These are phyloP conservation scores for Pichia sp. DNA, from an alignment of 1,139 yeast genomes.

Conservation along the genomic window DNA sequence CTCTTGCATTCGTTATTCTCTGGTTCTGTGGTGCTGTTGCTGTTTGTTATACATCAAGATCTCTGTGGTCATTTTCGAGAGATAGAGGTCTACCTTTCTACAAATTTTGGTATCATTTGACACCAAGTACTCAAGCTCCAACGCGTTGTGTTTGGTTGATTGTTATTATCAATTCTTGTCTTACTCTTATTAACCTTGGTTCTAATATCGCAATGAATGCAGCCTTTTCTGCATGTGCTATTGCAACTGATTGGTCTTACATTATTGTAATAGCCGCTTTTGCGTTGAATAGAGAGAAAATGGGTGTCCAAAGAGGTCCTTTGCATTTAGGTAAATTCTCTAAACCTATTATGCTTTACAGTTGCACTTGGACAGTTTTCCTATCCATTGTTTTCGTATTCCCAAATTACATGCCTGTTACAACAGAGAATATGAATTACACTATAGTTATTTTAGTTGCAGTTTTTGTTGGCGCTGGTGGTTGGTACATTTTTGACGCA, in stretches of 20 bases:
- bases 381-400: conserved; percentile 40
- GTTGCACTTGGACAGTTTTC: conserved; percentile 38
- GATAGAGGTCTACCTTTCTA: conserved; percentile 36
- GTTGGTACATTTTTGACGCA: conserved; percentile 29
- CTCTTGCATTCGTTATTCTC: conserved; percentile 34
- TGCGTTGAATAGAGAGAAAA: conserved; percentile 32
- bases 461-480: conserved; percentile 28
- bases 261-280: conserved; percentile 34
- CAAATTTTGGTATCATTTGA: conserved; percentile 31
- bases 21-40: conserved; percentile 34
- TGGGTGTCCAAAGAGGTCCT: conserved; percentile 33
- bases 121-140: conserved; percentile 32
- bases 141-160: conserved; percentile 33
- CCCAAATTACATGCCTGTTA: conserved; percentile 45
- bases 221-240: conserved; percentile 41
- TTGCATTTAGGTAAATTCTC: conserved; percentile 30
- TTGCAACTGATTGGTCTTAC: conserved; percentile 38
- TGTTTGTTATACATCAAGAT: conserved; percentile 28
- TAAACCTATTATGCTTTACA: conserved; percentile 28
- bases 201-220: conserved; percentile 37
- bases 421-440: conserved; percentile 43
- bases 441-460: conserved; percentile 36
- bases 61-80: conserved; percentile 35
- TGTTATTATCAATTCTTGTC: conserved; percentile 26
- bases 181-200: conserved; percentile 33